Evolutionary conservation across 1,284 basidiomycete species (phyloP).

Genomic region (Apiotrichum gracile): DNA sequence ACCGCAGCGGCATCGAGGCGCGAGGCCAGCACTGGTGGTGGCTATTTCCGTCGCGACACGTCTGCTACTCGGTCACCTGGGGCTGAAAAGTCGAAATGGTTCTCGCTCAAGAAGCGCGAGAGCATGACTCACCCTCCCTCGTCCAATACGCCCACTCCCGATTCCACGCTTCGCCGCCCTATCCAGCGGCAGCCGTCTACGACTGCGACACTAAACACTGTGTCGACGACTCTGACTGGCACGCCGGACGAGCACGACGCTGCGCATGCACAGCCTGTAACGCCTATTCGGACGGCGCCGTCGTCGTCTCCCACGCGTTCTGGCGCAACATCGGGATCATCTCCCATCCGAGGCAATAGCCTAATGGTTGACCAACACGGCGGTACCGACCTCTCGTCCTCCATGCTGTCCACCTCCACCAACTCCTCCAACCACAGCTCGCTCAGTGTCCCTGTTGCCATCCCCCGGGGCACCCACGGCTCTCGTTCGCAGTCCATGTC

Average conservation of each 20-base stretch:
- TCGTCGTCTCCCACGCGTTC: background rate
- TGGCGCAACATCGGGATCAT: too few relatives aligned
- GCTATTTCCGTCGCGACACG: background rate
- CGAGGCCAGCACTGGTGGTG: background rate
- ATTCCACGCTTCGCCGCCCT: background rate
- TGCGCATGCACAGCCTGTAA: too few relatives aligned
- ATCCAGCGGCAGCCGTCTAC: constrained; percentile 7
- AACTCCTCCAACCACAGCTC: background rate
- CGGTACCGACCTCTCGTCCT: constrained; percentile 1
- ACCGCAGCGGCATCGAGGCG: background rate
- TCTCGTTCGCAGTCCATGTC: background rate
- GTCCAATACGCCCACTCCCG: background rate
- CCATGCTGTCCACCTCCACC: constrained; percentile 2
- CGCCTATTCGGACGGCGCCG: too few relatives aligned
- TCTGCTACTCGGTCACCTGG: background rate
- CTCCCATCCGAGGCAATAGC: too few relatives aligned
- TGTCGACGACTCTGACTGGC: background rate
- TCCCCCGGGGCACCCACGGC: background rate
- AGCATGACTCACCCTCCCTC: background rate
- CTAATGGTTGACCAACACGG: too few relatives aligned
- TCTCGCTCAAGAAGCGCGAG: constrained; percentile 9
- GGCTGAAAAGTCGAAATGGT: constrained; percentile 8
- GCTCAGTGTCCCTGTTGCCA: background rate
- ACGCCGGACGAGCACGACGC: background rate
- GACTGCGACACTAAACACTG: constrained; percentile 9